Evolutionary conservation across 2,329 filamentous ascomycete species (phyloP).

Genomic region (Neofusicoccum laricinum): DNA sequence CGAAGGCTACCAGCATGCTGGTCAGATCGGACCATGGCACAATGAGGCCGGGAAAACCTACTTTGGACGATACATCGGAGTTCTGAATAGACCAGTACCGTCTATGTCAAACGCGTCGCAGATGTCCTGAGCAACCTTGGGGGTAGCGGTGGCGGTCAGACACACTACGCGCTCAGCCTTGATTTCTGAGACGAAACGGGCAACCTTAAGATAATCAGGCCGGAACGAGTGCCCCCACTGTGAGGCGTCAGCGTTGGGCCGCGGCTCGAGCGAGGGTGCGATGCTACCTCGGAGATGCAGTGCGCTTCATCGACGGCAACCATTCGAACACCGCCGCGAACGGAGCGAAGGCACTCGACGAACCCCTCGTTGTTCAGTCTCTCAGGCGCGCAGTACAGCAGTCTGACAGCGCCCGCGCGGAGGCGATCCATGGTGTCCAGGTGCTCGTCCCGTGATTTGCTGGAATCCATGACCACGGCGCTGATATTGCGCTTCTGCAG

Average conservation of each 20-base stretch:
- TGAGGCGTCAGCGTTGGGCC: slow-evolving; percentile 15
- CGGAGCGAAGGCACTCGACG: slow-evolving; percentile 53
- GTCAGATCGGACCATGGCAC: slow-evolving; percentile 24
- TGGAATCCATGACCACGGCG: slow-evolving; percentile 57
- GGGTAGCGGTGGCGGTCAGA: slow-evolving; percentile 59
- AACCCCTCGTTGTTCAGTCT: slow-evolving; percentile 61
- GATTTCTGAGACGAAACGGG: slow-evolving; percentile 56
- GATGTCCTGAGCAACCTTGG: slow-evolving; percentile 54
- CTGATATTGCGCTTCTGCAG: slow-evolving; percentile 49
- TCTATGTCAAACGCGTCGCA: slow-evolving; percentile 53
- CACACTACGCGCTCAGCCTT: slow-evolving; percentile 59
- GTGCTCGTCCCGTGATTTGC: slow-evolving; percentile 45
- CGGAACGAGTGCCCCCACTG: slow-evolving; percentile 50
- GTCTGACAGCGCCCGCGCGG: slow-evolving; percentile 47
- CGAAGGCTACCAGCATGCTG: slow-evolving; percentile 33
- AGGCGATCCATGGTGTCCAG: slow-evolving; percentile 45
- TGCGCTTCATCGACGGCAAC: slow-evolving; percentile 59
- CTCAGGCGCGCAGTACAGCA: slow-evolving; percentile 60
- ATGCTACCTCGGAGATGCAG: slow-evolving; percentile 51
- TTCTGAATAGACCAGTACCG: slow-evolving; percentile 53
- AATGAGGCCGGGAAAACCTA: slow-evolving; percentile 18
- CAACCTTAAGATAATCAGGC: slow-evolving; percentile 54
- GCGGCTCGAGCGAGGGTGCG: neutral
- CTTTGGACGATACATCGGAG: slow-evolving; percentile 59
- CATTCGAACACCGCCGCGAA: slow-evolving; percentile 55